phyloP scores from a whole-genome alignment of 257 asterid genomes.

The Petunia secreta region DNA sequence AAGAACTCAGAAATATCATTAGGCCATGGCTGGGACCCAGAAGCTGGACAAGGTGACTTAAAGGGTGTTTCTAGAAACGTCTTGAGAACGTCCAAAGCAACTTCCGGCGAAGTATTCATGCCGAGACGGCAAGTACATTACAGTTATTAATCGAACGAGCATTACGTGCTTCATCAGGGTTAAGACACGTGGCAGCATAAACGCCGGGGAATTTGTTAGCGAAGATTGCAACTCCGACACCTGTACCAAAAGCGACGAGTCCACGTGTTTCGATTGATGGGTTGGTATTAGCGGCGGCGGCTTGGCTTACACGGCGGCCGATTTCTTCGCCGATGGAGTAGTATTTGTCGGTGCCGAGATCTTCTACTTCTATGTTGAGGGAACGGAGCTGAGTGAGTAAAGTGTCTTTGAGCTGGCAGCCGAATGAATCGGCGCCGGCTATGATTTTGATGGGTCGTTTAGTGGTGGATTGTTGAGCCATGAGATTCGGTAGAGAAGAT shows the following conservation, averaged over 20 bases:
- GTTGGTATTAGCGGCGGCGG: constrained; percentile 36
- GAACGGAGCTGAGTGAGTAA: constrained; percentile 62
- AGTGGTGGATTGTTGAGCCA: constrained; percentile 49
- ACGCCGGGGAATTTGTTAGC: constrained; percentile 91
- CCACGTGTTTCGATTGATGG: constrained; percentile 63
- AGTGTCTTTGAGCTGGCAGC: constrained; percentile 59
- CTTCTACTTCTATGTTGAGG: constrained; percentile 70
- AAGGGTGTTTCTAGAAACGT: constrained; percentile 67
- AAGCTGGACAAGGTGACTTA: constrained; percentile 91
- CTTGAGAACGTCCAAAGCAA: constrained; percentile 56
- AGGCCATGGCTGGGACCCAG: constrained; percentile 81
- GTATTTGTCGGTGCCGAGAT: constrained; percentile 71
- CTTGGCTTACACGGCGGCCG: constrained; percentile 77
- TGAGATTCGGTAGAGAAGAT: constrained; percentile 6
- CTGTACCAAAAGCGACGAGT: constrained; percentile 86
- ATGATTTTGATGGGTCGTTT: constrained; percentile 57
- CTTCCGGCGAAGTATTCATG: constrained; percentile 56
- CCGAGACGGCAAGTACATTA: constrained; percentile 86
- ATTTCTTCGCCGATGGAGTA: constrained; percentile 78
- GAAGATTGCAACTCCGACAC: constrained; percentile 82
- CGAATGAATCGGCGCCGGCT: constrained; percentile 83
- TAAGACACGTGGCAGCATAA: constrained; percentile 84
- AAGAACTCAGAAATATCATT: constrained; percentile 61
- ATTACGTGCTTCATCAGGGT: constrained; percentile 63
- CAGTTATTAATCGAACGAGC: constrained; percentile 79